A percentile compares a stretch with the other conserved stretches of the same genome.
phyloP scores from a whole-genome alignment of 1,139 yeast genomes.

The Groenewaldozyma sp. region DNA sequence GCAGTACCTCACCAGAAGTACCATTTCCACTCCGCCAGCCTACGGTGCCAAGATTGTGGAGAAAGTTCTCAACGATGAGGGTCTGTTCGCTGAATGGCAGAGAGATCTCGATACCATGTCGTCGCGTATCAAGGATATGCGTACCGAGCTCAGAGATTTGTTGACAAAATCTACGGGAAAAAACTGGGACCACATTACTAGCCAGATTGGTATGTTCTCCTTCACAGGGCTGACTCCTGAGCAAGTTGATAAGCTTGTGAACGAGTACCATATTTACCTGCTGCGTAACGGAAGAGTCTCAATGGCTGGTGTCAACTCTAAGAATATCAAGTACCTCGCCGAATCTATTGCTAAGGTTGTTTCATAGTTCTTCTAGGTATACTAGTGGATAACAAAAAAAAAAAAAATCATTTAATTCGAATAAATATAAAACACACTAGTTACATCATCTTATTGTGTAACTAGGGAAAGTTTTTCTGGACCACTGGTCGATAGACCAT shows the following conservation, averaged over 20 bases:
- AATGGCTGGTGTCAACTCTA: slow-evolving; percentile 76
- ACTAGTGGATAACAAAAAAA: not conserved
- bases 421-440: not conserved
- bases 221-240: slow-evolving; percentile 70
- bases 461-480: slow-evolving; percentile 25
- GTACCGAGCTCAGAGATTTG: slow-evolving; percentile 39
- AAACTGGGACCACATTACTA: slow-evolving; percentile 77
- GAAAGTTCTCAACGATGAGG: slow-evolving; percentile 54
- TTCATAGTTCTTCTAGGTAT: not conserved
- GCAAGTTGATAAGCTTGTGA: slow-evolving; percentile 63
- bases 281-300: slow-evolving; percentile 88
- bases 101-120: slow-evolving; percentile 69
- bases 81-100: slow-evolving; percentile 65
- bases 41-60: slow-evolving; percentile 89
- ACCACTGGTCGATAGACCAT: slow-evolving; percentile 26
- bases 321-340: slow-evolving; percentile 76
- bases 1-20: slow-evolving; percentile 71
- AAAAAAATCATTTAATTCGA: not conserved
- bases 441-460: slow-evolving; percentile 12
- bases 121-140: slow-evolving; percentile 64
- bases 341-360: slow-evolving; percentile 55
- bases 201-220: slow-evolving; percentile 96
- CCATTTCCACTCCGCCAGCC: slow-evolving; percentile 89
- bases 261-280: slow-evolving; percentile 70
- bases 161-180: slow-evolving; percentile 49